Conservation (phyloP, 2,329 filamentous ascomycete genomes). For the Claviceps digitariae region DNA sequence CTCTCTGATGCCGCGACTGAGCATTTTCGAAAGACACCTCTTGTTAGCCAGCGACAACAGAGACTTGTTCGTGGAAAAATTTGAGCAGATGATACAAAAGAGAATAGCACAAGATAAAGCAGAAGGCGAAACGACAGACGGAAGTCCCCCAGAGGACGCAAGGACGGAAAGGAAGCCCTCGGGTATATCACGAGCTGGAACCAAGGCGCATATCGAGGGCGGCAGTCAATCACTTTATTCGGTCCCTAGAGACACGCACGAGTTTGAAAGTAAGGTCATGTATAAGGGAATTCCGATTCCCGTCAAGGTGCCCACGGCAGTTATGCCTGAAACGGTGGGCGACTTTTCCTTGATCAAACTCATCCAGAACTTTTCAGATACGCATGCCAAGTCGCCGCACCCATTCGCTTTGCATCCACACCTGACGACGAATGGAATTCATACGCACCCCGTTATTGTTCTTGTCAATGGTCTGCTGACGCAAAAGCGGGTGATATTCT, state of each 20-base stretch:
- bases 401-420: constrained; percentile 81
- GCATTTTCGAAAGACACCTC: constrained; percentile 69
- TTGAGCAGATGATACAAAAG: constrained; percentile 84
- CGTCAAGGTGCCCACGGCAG: constrained; percentile 86
- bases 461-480: constrained; percentile 89
- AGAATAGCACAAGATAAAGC: constrained; percentile 54
- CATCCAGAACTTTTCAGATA: constrained; percentile 81
- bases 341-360: constrained; percentile 97
- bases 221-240: constrained; percentile 47
- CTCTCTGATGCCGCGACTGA: constrained; percentile 79
- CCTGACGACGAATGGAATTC: constrained; percentile 78
- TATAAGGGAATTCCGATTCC: constrained; percentile 96
- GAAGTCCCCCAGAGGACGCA: constrained; percentile 24
- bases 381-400: constrained; percentile 70
- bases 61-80: constrained; percentile 95
- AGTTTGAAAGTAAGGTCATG: constrained; percentile 88
- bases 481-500: constrained; percentile 90
- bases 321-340: constrained; percentile 90
- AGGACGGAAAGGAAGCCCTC: constrained; percentile 32
- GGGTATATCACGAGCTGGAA: constrained; percentile 45
- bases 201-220: constrained; percentile 49
- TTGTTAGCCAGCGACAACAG: constrained; percentile 85
- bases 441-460: constrained; percentile 89
- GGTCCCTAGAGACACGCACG: constrained; percentile 86
- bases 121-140: constrained; percentile 28